Evolutionary conservation across 2,329 filamentous ascomycete genomes (phyloP).

Genomic region (Nemania sp.): DNA sequence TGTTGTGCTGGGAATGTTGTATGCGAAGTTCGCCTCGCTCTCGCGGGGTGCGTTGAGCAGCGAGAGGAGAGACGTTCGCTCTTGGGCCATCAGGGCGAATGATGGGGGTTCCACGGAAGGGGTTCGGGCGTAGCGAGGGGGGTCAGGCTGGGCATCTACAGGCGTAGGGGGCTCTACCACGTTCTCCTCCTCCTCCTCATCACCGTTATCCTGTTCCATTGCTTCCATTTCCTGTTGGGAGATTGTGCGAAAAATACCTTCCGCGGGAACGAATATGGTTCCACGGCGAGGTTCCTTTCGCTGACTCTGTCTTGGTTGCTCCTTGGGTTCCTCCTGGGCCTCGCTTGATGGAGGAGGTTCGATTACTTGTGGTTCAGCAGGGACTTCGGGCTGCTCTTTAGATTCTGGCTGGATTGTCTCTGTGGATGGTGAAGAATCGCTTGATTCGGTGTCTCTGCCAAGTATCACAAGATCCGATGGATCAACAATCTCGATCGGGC

Average conservation of each 20-base stretch:
- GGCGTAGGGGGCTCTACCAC: slow-evolving; percentile 52
- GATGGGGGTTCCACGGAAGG: slow-evolving; percentile 72
- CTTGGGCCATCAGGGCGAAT: slow-evolving; percentile 65
- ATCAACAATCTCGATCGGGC: slow-evolving; percentile 54
- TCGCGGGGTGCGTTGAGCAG: slow-evolving; percentile 68
- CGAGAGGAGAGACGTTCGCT: slow-evolving; percentile 70
- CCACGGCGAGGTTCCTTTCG: slow-evolving; percentile 58
- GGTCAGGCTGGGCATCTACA: slow-evolving; percentile 48
- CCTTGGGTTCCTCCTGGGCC: slow-evolving; percentile 38
- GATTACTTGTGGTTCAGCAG: slow-evolving; percentile 38
- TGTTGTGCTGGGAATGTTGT: slow-evolving; percentile 58
- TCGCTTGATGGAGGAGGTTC: slow-evolving; percentile 50
- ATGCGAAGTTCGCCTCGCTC: slow-evolving; percentile 52
- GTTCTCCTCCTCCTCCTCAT: slow-evolving; percentile 37
- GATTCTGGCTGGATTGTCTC: slow-evolving; percentile 48
- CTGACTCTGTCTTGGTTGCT: slow-evolving; percentile 33
- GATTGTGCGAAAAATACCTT: slow-evolving; percentile 73
- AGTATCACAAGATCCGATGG: slow-evolving; percentile 59
- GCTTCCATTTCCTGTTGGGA: slow-evolving; percentile 65
- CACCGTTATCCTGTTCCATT: slow-evolving; percentile 52
- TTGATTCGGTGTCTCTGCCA: slow-evolving; percentile 49
- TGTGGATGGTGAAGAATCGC: slow-evolving; percentile 42
- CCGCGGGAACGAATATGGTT: slow-evolving; percentile 70
- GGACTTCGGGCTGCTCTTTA: slow-evolving; percentile 27
- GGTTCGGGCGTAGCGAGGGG: slow-evolving; percentile 65